phyloP scores from a whole-genome alignment of 2,329 filamentous ascomycete genomes.

The Colletotrichum kahawae region DNA sequence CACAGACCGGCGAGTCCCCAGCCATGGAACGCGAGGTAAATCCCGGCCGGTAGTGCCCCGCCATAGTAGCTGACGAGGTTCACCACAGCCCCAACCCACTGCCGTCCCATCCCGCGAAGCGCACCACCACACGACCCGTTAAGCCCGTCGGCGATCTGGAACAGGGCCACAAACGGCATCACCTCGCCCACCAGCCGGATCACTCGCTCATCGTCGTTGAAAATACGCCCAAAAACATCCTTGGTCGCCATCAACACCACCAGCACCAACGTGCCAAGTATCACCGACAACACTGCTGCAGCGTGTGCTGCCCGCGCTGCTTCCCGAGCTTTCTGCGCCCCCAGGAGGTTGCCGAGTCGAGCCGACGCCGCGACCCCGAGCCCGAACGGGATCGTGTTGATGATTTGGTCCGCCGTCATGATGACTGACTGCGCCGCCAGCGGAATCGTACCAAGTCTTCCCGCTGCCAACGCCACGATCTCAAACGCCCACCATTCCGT shows the following conservation, averaged over 20 bases:
- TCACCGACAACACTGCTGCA: conserved; percentile 74
- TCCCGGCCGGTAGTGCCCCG: conserved; percentile 79
- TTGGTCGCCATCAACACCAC: conserved; percentile 72
- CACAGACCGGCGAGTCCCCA: conserved; percentile 84
- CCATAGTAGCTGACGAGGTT: conserved; percentile 86
- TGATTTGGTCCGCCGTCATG: conserved; percentile 86
- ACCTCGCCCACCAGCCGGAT: conserved; percentile 76
- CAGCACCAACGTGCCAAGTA: conserved; percentile 72
- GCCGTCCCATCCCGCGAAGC: conserved; percentile 82
- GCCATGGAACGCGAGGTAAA: conserved; percentile 84
- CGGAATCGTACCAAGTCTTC: conserved; percentile 77
- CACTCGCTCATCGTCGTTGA: conserved; percentile 79
- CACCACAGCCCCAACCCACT: conserved; percentile 83
- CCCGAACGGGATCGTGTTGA: conserved; percentile 87
- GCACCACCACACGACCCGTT: conserved; percentile 86
- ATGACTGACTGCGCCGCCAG: conserved; percentile 86
- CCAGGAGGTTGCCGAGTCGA: conserved; percentile 80
- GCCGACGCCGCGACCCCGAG: conserved; percentile 82
- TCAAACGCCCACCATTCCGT: conserved; percentile 97
- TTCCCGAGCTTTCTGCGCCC: conserved; percentile 67
- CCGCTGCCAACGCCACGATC: conserved; percentile 84
- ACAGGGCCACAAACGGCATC: conserved; percentile 85
- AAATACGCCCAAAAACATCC: conserved; percentile 76
- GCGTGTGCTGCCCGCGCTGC: conserved; percentile 77
- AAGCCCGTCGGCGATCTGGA: conserved; percentile 88